Percentiles rank a stretch among this genome's conserved stretches.
phyloP scores from a whole-genome alignment of 176 grass and related monocot genomes.

The Canna indica region DNA sequence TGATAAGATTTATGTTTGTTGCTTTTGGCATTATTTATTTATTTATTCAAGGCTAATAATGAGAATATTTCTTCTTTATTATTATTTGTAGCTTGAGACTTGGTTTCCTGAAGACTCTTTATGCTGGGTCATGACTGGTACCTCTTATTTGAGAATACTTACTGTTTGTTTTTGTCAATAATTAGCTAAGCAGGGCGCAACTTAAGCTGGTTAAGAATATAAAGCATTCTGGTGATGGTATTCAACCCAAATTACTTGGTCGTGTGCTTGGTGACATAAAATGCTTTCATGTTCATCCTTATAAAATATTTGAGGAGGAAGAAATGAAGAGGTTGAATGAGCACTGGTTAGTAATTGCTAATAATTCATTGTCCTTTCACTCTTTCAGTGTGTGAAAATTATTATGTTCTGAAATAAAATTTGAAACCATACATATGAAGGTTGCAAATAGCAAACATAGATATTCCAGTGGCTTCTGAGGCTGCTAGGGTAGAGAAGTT shows the following conservation, averaged over 20 bases:
- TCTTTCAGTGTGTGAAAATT: neutral
- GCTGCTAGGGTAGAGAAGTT: slow-evolving; percentile 16
- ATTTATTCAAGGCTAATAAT: too few relatives aligned
- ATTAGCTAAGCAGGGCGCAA: slow-evolving; percentile 46
- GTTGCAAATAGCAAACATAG: slow-evolving; percentile 34
- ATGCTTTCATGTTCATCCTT: slow-evolving; percentile 37
- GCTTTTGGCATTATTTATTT: too few relatives aligned
- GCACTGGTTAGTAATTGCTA: slow-evolving; percentile 33
- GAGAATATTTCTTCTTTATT: too few relatives aligned
- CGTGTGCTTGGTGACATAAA: slow-evolving; percentile 46
- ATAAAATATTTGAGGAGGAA: slow-evolving; percentile 34
- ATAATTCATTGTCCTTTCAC: neutral
- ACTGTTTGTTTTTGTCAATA: slow-evolving; percentile 10
- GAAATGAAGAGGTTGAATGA: slow-evolving; percentile 29
- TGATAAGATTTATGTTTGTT: too few relatives aligned
- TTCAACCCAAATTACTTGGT: slow-evolving; percentile 36
- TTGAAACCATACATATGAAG: slow-evolving; percentile 17
- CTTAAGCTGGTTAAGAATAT: slow-evolving; percentile 41
- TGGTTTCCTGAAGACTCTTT: too few relatives aligned
- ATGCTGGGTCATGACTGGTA: too few relatives aligned
- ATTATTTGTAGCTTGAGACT: too few relatives aligned
- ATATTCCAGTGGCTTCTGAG: slow-evolving; percentile 34
- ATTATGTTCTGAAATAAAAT: slow-evolving; percentile 12
- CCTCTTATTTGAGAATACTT: neutral
- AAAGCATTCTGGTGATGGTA: slow-evolving; percentile 52